These are phyloP conservation scores for Mycena haematopus DNA, from an alignment of 768 basidiomycete species.

Conservation along the genomic window DNA sequence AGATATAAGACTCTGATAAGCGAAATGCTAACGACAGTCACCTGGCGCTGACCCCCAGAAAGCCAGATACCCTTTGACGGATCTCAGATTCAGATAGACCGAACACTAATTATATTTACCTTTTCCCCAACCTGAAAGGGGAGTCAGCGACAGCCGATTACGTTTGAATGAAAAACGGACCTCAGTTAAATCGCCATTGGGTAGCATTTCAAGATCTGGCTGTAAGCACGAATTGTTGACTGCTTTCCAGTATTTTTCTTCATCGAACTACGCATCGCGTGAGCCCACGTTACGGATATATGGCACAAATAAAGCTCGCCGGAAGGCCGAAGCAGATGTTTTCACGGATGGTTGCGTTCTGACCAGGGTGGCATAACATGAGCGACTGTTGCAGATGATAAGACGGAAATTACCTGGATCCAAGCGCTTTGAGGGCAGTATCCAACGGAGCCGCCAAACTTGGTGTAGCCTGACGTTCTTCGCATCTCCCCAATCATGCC, in stretches of 20 bases:
- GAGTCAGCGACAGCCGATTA: background rate
- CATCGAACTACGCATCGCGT: conserved; percentile 56
- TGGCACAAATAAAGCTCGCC: background rate
- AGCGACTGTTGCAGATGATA: conserved; percentile 28
- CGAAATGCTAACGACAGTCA: background rate
- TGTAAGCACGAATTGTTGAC: conserved; percentile 80
- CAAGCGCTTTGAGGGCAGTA: conserved; percentile 80
- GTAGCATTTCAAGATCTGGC: conserved; percentile 79
- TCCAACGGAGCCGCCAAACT: conserved; percentile 67
- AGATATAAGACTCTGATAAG: conserved; percentile 1
- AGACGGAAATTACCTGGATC: conserved; percentile 74
- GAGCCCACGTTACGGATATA: background rate
- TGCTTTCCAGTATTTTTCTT: conserved; percentile 82
- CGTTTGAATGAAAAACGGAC: background rate
- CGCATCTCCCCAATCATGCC: conserved; percentile 88
- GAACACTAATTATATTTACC: conserved; percentile 30
- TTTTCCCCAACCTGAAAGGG: conserved; percentile 68
- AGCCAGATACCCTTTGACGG: conserved; percentile 32
- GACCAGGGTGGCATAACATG: background rate
- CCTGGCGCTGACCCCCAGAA: conserved; percentile 27
- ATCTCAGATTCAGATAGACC: background rate
- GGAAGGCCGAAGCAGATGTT: conserved; percentile 89
- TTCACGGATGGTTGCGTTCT: conserved; percentile 87
- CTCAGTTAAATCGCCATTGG: conserved; percentile 80
- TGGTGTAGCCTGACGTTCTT: conserved; percentile 64